Conservation (phyloP, 202 grass and related monocot genomes). For the Panicum virgatum region DNA sequence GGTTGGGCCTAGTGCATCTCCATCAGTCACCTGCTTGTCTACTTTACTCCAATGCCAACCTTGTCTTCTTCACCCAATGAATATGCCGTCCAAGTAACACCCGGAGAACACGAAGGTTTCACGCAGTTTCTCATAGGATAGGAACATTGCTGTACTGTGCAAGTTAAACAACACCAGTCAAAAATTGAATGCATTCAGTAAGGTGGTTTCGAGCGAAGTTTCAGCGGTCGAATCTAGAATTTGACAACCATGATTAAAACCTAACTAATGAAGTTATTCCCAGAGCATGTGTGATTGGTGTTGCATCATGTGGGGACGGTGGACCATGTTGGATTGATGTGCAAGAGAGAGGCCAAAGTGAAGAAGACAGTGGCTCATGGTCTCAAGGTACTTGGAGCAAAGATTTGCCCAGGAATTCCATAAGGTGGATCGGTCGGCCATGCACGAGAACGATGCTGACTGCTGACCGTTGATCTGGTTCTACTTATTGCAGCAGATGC, state of each 20-base stretch:
- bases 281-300: no score
- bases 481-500: neutral
- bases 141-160: neutral
- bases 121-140: neutral
- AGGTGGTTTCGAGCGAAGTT: neutral
- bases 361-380: neutral
- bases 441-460: neutral
- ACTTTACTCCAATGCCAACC: no score
- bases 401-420: neutral
- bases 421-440: neutral
- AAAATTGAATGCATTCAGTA: neutral
- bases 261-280: neutral
- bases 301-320: no score
- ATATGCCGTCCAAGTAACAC: neutral
- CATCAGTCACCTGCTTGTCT: neutral
- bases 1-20: neutral
- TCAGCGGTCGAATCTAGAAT: neutral
- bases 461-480: slow-evolving; percentile 22
- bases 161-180: neutral
- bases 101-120: neutral
- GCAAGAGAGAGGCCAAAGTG: neutral
- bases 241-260: neutral
- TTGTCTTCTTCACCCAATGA: neutral
- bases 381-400: neutral
- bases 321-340: no score